These are phyloP conservation scores for Vinca major DNA, from an alignment of 305 asterid genomes.

Conservation along the genomic window DNA sequence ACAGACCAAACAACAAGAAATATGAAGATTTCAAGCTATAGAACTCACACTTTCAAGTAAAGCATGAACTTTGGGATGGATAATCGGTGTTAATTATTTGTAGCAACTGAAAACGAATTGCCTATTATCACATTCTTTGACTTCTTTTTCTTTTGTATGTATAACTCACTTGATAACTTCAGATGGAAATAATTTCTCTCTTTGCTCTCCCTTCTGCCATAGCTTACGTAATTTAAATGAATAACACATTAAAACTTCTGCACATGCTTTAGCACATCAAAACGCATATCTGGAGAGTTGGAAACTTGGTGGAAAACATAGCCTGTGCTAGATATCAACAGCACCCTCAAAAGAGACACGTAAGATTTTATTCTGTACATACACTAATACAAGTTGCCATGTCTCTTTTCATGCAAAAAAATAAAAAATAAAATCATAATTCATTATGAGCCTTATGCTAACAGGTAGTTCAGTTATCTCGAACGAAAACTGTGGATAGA, in stretches of 20 bases:
- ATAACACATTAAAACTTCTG: background rate
- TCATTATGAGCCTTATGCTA: background rate
- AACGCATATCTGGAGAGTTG: background rate
- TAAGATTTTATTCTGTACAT: too few relatives aligned
- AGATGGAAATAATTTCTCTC: background rate
- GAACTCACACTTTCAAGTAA: background rate
- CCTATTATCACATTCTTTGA: background rate
- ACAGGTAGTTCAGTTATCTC: background rate
- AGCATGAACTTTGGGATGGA: background rate
- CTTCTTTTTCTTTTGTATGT: background rate
- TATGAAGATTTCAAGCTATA: background rate
- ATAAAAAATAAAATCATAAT: too few relatives aligned
- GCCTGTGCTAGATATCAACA: too few relatives aligned
- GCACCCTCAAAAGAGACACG: too few relatives aligned
- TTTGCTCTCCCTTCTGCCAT: background rate
- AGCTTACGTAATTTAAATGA: background rate
- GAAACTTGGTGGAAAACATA: background rate
- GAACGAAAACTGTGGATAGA: background rate
- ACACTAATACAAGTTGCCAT: background rate
- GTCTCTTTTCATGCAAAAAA: background rate
- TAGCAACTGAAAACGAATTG: background rate
- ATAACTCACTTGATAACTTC: background rate
- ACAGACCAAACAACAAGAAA: background rate
- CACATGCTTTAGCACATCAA: background rate
- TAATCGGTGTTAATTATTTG: background rate